Evolutionary conservation across 202 grass and related monocot genomes (phyloP).

Genomic region (Musa balbisiana): DNA sequence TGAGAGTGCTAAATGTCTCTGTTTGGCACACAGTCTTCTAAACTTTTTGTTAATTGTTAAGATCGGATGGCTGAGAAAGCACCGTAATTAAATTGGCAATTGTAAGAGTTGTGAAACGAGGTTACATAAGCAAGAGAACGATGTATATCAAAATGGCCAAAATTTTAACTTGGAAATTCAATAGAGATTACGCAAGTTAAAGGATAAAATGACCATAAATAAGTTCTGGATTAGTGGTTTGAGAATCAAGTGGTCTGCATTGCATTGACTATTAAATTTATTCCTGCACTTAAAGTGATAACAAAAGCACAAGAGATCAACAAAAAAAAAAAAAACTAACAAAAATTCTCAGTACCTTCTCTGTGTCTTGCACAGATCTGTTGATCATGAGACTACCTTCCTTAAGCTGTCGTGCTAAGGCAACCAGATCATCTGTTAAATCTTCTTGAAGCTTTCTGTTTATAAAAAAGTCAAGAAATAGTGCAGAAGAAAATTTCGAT

Average conservation of each 20-base stretch:
- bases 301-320: neutral
- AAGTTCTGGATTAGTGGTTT: neutral
- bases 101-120: neutral
- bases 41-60: no score
- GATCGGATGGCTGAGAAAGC: neutral
- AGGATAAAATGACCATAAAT: neutral
- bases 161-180: neutral
- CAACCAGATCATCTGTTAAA: constrained; percentile 77
- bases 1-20: no score
- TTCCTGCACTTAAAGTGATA: neutral
- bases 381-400: constrained; percentile 71
- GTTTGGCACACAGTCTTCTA: no score
- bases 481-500: neutral
- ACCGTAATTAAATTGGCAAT: neutral
- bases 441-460: constrained; percentile 76
- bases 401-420: constrained; percentile 63
- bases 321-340: neutral
- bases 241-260: neutral
- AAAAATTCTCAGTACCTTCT: constrained; percentile 37
- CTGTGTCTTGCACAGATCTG: constrained; percentile 61
- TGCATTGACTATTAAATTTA: neutral
- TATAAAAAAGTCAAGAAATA: constrained; percentile 11
- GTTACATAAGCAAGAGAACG: neutral
- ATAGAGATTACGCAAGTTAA: neutral
- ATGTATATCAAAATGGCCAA: no score